A percentile compares a stretch with the other conserved stretches of the same genome.
Evolutionary conservation across 1,139 yeast genomes (phyloP).

Genomic region (Yamadazyma kanchanaburiensis): DNA sequence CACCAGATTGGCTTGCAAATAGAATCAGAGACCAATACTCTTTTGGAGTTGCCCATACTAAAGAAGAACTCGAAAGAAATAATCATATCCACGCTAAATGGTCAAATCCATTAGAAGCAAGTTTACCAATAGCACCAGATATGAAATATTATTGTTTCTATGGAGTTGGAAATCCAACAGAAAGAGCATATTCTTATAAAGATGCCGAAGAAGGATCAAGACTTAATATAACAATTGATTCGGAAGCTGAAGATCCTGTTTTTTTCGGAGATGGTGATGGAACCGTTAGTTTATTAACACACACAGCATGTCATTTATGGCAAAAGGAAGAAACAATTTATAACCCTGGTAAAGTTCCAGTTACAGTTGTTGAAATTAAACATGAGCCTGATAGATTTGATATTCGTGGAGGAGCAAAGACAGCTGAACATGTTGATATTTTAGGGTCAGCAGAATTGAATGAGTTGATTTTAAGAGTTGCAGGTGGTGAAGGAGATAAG

Average conservation of each 20-base stretch:
- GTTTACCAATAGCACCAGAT: slow-evolving; percentile 90
- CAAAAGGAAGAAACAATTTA: slow-evolving; percentile 63
- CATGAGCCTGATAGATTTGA: slow-evolving; percentile 94
- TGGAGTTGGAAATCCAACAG: slow-evolving; percentile 95
- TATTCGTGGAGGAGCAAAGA: slow-evolving; percentile 94
- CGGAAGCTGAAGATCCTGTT: slow-evolving; percentile 58
- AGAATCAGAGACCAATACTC: slow-evolving; percentile 72
- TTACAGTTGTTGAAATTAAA: slow-evolving; percentile 82
- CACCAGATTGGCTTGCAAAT: slow-evolving; percentile 74
- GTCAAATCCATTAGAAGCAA: slow-evolving; percentile 89
- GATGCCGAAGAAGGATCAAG: slow-evolving; percentile 53
- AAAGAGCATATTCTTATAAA: slow-evolving; percentile 81
- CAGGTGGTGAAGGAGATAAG: slow-evolving; percentile 69
- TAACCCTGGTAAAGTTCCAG: slow-evolving; percentile 75
- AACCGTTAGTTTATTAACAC: slow-evolving; percentile 83
- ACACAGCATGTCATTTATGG: slow-evolving; percentile 82
- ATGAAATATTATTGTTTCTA: slow-evolving; percentile 86
- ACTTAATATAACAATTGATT: slow-evolving; percentile 66
- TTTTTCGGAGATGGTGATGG: slow-evolving; percentile 93
- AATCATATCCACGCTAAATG: slow-evolving; percentile 73
- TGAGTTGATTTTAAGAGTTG: slow-evolving; percentile 78
- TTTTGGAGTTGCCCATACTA: slow-evolving; percentile 65
- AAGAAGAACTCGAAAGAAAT: slow-evolving; percentile 57
- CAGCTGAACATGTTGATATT: slow-evolving; percentile 97
- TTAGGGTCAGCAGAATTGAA: slow-evolving; percentile 90